Evolutionary conservation across 495 filamentous ascomycete species (phyloP).

Genomic region (Xylaria flabelliformis): DNA sequence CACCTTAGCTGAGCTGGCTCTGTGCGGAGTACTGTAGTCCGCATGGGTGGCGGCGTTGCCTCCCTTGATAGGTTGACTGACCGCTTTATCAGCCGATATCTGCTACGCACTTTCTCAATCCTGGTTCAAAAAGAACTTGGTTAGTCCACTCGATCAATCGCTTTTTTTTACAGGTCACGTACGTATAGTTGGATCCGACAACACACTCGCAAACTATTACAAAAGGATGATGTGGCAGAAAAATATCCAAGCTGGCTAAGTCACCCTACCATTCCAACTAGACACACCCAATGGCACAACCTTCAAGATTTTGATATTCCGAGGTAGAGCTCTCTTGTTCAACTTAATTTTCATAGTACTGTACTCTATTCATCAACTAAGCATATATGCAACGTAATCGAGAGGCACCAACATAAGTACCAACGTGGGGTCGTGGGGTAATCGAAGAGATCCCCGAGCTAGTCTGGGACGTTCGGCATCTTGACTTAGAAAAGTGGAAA

Average conservation of each 20-base stretch:
- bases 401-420: no score
- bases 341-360: not conserved
- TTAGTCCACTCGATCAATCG: not conserved
- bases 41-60: not conserved
- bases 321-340: not conserved
- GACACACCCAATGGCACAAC: not conserved
- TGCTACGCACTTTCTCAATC: no score
- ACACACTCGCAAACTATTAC: no score
- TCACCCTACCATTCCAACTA: not conserved
- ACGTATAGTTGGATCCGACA: no score
- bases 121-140: not conserved
- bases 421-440: not conserved
- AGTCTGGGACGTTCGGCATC: no score
- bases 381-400: no score
- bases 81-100: not conserved
- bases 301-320: not conserved
- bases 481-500: no score
- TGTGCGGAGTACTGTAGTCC: not conserved
- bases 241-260: not conserved
- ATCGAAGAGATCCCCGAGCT: no score
- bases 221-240: no score
- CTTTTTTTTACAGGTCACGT: not conserved
- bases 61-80: not conserved
- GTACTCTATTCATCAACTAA: not conserved
- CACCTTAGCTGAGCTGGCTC: not conserved